Evolutionary conservation across 164 flowering plant species (phyloP), one percentile per base, ranked within the genome.

Genomic region (Platanus orientalis): DNA sequence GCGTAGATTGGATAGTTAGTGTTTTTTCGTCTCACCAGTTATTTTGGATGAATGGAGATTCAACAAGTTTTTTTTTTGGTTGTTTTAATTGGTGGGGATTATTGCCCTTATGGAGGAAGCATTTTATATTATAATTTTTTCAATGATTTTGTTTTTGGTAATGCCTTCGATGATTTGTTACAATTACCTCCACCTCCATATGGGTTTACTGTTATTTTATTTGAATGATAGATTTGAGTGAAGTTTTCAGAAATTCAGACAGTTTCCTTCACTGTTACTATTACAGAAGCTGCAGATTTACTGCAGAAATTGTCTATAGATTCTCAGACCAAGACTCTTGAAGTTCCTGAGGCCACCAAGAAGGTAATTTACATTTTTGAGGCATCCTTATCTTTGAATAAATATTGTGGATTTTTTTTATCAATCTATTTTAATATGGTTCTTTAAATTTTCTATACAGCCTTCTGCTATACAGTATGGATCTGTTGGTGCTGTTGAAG

Each of bases 291-390:
- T 56, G 58, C 92, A 68, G 89, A 85, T 57, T 75, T 89, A 78
- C 65, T 89, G 54, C 80, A 87, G 75, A 89, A 85, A 4, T 57
- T 87, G 61, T 68, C 88, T 0, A 34, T 89, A 54, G 91, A 89
- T 60, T 64, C 90, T 40, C 87, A 81, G 49, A 14, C 79, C 39
- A 80, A 84, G 73, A 30, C 75, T 7, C 14, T 78, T 58, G 87
- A 84, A 54, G 70, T 73, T 27, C 71, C 82, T 11, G 89, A 86
- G 73, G 69, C 81, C 2, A 64, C 78, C 20, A 90, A 87, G 63
- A 87, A 84, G 88, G 89, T 84, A 70, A 40, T 17, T 36, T 48
- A 24, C 21, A 29, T 10, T 26, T 25, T 50, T 48, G 12, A 20
- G 6, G 16, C 56, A 25, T 2, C 28, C 54, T 23, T 51, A 19